Percentiles rank a stretch among this genome's conserved stretches.
Conservation (phyloP, 169 alveolate genomes). For the Cytauxzoon felis region DNA sequence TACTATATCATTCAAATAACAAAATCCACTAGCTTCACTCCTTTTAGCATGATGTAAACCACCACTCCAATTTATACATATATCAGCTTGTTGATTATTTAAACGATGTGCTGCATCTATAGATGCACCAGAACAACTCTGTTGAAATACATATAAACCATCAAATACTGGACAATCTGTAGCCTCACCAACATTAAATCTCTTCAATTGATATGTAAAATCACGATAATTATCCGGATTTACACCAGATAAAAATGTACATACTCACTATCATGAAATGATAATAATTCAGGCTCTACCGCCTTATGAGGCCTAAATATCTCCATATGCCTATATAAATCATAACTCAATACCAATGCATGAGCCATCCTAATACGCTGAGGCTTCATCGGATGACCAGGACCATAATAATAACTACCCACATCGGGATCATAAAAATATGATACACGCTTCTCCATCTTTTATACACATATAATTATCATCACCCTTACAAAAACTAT, state of each 20-base stretch:
- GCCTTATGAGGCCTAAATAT: conserved; percentile 95
- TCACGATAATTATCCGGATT: conserved; percentile 81
- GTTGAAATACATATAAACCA: conserved; percentile 94
- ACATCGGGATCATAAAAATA: conserved; percentile 92
- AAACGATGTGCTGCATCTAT: conserved; percentile 93
- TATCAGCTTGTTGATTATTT: conserved; percentile 91
- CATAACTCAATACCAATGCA: conserved; percentile 91
- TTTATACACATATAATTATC: background rate
- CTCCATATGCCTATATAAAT: conserved; percentile 93
- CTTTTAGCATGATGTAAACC: conserved; percentile 98
- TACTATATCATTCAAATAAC: conserved; percentile 98
- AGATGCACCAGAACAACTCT: conserved; percentile 96
- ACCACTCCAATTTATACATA: conserved; percentile 97
- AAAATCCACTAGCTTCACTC: conserved; percentile 98
- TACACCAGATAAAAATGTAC: conserved; percentile 83
- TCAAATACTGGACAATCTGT: conserved; percentile 98
- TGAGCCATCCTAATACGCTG: conserved; percentile 98
- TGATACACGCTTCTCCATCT: conserved; percentile 79
- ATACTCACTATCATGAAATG: conserved; percentile 94
- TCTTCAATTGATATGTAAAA: conserved; percentile 78
- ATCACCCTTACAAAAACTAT: no score
- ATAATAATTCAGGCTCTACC: conserved; percentile 88
- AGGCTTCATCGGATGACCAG: conserved; percentile 99
- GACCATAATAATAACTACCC: conserved; percentile 97
- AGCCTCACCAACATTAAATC: conserved; percentile 92